These are phyloP conservation scores for Viola odorata DNA, from an alignment of 345 rosid genomes.

Conservation along the genomic window DNA sequence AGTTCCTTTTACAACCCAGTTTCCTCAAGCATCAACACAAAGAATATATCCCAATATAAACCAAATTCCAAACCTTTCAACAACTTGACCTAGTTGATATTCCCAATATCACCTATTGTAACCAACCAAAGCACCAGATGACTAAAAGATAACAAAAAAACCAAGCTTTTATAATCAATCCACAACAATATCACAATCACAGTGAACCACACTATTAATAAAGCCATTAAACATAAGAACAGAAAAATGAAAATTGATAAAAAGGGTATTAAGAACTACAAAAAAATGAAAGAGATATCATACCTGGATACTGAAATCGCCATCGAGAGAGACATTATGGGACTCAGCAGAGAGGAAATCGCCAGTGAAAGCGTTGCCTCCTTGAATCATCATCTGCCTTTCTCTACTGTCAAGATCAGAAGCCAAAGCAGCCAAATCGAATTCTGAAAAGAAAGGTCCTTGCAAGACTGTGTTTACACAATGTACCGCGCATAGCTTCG, in stretches of 20 bases:
- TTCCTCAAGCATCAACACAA: neutral
- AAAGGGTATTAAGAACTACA: neutral
- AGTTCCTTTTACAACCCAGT: neutral
- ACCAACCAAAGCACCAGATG: too few relatives aligned
- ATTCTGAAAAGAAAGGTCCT: constrained; percentile 94
- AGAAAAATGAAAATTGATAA: neutral
- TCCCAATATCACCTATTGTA: too few relatives aligned
- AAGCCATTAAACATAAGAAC: too few relatives aligned
- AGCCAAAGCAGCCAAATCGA: constrained; percentile 91
- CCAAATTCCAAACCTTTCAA: too few relatives aligned
- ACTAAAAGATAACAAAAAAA: too few relatives aligned
- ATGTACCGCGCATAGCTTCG: constrained; percentile 96
- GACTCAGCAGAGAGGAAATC: constrained; percentile 81
- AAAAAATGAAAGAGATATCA: neutral
- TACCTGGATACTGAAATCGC: constrained; percentile 98
- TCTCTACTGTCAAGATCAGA: constrained; percentile 81
- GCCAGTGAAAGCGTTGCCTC: constrained; percentile 37
- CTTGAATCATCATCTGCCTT: constrained; percentile 70
- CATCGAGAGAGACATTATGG: constrained; percentile 86
- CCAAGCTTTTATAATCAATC: too few relatives aligned
- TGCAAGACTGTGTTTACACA: constrained; percentile 94
- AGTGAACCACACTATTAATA: too few relatives aligned
- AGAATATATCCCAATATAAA: neutral
- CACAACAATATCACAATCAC: too few relatives aligned
- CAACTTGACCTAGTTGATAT: too few relatives aligned